phyloP scores from a whole-genome alignment of 2,329 filamentous ascomycete species.

The Hypocreales sp. region DNA sequence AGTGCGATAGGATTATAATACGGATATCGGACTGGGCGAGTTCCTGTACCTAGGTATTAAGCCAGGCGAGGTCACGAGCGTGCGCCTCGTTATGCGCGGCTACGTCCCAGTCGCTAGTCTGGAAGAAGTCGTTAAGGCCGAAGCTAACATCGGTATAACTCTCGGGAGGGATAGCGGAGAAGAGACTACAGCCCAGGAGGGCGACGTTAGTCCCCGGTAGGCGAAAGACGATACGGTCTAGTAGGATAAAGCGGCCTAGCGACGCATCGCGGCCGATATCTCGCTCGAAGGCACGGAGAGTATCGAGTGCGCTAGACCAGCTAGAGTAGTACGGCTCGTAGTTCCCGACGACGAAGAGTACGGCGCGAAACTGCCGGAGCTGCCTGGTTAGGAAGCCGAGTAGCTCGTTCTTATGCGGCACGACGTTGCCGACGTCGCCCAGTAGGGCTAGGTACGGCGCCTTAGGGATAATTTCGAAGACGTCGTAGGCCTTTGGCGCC shows the following conservation, averaged over 20 bases:
- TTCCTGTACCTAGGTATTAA: conserved; percentile 19
- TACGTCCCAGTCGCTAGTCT: conserved; percentile 23
- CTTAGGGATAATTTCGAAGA: conserved; percentile 28
- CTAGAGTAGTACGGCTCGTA: conserved; percentile 35
- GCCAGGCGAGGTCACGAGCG: conserved; percentile 23
- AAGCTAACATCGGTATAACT: conserved; percentile 21
- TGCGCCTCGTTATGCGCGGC: conserved; percentile 21
- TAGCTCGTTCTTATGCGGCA: conserved; percentile 21
- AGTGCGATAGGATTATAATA: conserved; percentile 26
- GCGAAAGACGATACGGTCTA: conserved; percentile 15
- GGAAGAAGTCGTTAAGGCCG: conserved; percentile 35
- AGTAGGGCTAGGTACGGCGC: conserved; percentile 38
- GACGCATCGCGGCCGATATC: conserved; percentile 7
- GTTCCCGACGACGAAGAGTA: conserved; percentile 39
- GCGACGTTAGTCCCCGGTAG: conserved; percentile 10
- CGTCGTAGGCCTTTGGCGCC: conserved; percentile 28
- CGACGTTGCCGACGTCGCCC: conserved; percentile 36
- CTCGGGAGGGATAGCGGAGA: conserved; percentile 26
- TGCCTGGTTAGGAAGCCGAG: conserved; percentile 30
- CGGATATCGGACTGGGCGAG: conserved; percentile 10
- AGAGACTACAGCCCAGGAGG: conserved; percentile 25
- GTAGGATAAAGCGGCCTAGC: conserved; percentile 22
- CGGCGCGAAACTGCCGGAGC: conserved; percentile 27
- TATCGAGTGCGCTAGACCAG: conserved; percentile 16
- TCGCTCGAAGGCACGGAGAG: conserved; percentile 17